These are phyloP conservation scores for Zygosaccharomyces siamensis DNA, from an alignment of 805 yeast genomes.

Conservation along the genomic window DNA sequence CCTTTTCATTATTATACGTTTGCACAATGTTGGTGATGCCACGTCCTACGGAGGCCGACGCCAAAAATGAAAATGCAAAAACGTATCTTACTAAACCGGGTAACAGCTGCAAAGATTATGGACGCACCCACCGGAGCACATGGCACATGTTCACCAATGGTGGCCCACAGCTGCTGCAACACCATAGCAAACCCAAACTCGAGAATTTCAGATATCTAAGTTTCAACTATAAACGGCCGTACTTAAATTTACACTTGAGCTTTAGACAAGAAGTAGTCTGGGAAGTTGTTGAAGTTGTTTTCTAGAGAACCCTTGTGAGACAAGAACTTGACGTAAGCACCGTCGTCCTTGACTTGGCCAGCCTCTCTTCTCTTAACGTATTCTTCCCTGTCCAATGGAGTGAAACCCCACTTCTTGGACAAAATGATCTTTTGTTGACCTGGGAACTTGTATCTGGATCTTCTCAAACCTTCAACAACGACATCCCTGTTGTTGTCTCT, in stretches of 20 bases:
- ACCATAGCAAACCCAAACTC: too few species aligned
- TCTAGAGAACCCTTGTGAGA: constrained; percentile 94
- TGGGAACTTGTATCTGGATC: constrained; percentile 99
- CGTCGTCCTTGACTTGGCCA: constrained; percentile 99
- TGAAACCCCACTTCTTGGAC: constrained; percentile 99
- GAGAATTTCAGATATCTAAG: background rate
- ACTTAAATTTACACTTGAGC: constrained; percentile 33
- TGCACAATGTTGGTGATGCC: background rate
- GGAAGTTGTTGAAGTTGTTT: constrained; percentile 89
- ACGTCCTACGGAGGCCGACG: background rate
- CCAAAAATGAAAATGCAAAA: background rate
- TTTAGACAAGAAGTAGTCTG: constrained; percentile 58
- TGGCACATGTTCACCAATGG: too few species aligned
- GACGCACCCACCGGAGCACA: too few species aligned
- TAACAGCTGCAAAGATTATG: background rate
- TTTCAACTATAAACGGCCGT: background rate
- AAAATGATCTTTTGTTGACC: constrained; percentile 99
- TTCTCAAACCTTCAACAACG: constrained; percentile 98
- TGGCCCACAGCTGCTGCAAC: too few species aligned
- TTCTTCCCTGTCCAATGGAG: constrained; percentile 96
- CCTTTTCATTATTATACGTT: constrained; percentile 1
- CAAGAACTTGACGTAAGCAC: constrained; percentile 99
- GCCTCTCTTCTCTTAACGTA: constrained; percentile 90
- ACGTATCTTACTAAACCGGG: background rate
- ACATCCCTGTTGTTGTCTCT: constrained; percentile 97